phyloP scores from a whole-genome alignment of 148 eudicot genomes.

The Rhododendron ferrugineum region DNA sequence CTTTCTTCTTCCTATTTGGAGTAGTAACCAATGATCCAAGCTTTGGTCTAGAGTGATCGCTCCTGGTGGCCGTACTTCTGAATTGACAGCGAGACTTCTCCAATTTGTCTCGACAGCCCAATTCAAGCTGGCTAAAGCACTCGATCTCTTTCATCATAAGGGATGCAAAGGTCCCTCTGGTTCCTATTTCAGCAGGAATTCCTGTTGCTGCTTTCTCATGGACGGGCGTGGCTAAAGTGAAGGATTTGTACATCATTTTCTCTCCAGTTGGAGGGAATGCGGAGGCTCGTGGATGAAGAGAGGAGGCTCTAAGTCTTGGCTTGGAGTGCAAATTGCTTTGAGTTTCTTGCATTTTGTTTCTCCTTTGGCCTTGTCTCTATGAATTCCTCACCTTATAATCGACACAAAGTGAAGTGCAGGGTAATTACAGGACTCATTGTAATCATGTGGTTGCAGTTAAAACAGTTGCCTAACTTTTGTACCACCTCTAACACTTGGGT shows the following conservation, averaged over 20 bases:
- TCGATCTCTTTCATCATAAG: conserved; percentile 54
- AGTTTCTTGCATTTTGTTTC: conserved; percentile 12
- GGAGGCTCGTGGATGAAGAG: conserved; percentile 18
- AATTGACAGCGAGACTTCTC: conserved; percentile 11
- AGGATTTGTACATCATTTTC: conserved; percentile 20
- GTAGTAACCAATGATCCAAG: conserved; percentile 13
- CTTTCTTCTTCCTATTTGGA: conserved; percentile 35
- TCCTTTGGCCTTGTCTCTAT: background rate
- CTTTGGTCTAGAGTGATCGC: conserved; percentile 18
- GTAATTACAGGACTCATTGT: background rate
- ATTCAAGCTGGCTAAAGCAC: conserved; percentile 36
- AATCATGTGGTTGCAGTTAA: conserved; percentile 23
- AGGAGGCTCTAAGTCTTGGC: conserved; percentile 6
- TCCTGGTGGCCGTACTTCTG: conserved; percentile 8
- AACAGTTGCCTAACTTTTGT: conserved; percentile 11
- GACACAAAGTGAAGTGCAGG: background rate
- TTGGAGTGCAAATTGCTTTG: conserved; percentile 10
- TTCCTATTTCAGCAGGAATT: conserved; percentile 46
- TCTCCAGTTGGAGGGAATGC: conserved; percentile 8
- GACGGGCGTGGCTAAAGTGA: conserved; percentile 15
- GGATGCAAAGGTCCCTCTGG: conserved; percentile 56
- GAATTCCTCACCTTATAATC: conserved; percentile 7
- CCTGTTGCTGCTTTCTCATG: conserved; percentile 24
- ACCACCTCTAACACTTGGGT: conserved; percentile 11
- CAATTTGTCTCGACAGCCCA: conserved; percentile 16